phyloP scores from a whole-genome alignment of 2,329 filamentous ascomycete genomes.

The Trichoderma lentiforme region DNA sequence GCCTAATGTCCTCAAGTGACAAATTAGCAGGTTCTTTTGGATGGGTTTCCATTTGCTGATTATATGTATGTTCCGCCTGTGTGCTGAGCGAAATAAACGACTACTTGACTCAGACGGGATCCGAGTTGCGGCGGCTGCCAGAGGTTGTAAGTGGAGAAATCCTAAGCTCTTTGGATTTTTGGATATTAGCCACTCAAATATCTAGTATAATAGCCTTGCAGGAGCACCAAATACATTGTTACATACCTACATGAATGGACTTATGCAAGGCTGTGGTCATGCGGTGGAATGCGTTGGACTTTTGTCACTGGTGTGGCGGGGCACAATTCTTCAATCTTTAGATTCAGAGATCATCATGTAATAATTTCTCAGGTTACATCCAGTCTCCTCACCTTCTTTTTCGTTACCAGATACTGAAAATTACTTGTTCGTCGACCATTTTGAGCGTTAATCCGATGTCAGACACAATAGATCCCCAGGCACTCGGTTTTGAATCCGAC shows the following conservation, averaged over 20 bases:
- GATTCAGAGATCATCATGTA: not conserved
- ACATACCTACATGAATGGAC: not conserved
- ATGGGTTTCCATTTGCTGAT: not conserved
- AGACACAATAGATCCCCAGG: not conserved
- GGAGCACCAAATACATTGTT: not conserved
- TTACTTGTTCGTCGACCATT: not conserved
- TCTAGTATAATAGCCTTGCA: not conserved
- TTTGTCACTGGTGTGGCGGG: not conserved
- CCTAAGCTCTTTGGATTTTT: not conserved
- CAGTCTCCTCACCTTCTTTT: not conserved
- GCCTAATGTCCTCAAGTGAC: not conserved
- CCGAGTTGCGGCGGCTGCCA: not conserved
- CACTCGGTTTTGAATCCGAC: not conserved
- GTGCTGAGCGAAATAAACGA: not conserved
- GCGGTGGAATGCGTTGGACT: not conserved
- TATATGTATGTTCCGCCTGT: not conserved
- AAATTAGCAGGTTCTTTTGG: not conserved
- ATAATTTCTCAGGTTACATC: not conserved
- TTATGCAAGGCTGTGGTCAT: not conserved
- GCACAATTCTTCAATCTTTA: not conserved
- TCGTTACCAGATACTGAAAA: not conserved
- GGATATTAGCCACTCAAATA: not conserved
- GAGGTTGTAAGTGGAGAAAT: not conserved
- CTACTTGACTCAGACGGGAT: not conserved
- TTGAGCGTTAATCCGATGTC: not conserved